phyloP scores from a whole-genome alignment of 768 basidiomycete genomes.

The Naganishia friedmannii region DNA sequence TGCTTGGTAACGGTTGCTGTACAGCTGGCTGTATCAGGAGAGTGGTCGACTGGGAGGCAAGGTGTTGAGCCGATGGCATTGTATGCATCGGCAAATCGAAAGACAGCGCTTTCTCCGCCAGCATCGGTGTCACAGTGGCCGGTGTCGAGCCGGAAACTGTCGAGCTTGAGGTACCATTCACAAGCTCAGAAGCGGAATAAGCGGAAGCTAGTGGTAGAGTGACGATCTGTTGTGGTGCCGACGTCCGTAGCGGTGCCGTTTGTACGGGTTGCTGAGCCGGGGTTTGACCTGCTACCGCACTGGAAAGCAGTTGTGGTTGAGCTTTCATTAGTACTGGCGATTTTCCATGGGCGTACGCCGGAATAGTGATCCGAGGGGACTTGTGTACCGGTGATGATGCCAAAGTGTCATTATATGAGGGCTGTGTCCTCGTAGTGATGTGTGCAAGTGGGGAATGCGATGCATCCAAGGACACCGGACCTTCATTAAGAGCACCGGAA shows the following conservation, averaged over 20 bases:
- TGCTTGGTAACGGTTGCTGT: not conserved
- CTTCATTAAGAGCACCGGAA: not conserved
- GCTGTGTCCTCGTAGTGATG: not conserved
- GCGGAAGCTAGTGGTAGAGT: not conserved
- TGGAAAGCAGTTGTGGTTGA: constrained; percentile 6
- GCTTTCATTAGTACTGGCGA: constrained; percentile 11
- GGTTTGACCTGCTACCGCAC: not conserved
- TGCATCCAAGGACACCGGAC: not conserved
- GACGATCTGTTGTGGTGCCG: not conserved
- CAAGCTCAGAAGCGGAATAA: not conserved
- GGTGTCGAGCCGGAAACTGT: not conserved
- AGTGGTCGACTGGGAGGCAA: not conserved
- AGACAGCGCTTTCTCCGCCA: not conserved
- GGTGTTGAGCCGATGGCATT: not conserved
- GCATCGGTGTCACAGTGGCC: not conserved
- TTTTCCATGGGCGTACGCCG: constrained; percentile 2
- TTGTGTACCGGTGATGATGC: constrained; percentile 5
- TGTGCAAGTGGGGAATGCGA: not conserved
- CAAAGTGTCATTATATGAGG: not conserved
- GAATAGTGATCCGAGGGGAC: constrained; percentile 11
- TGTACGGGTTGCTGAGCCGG: not conserved
- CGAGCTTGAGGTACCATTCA: not conserved
- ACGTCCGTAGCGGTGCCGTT: not conserved
- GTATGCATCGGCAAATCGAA: not conserved
- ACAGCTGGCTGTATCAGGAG: not conserved